phyloP scores from a whole-genome alignment of 305 asterid species.

The Striga hermonthica region DNA sequence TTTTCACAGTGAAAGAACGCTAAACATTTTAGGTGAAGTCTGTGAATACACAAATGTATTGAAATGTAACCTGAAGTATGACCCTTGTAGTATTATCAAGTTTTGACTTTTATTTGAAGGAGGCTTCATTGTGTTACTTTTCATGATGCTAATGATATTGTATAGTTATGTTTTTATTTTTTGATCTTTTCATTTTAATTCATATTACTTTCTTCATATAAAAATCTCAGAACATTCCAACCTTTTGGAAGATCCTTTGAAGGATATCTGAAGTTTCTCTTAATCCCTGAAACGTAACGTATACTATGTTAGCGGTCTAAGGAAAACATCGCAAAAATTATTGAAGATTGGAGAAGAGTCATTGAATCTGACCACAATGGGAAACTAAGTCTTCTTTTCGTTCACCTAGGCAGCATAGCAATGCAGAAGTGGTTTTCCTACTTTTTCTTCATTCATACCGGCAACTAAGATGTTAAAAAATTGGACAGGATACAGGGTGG shows the following conservation, averaged over 20 bases:
- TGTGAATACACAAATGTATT: slow-evolving; percentile 1
- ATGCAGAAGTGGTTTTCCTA: neutral
- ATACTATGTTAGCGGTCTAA: neutral
- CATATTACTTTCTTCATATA: neutral
- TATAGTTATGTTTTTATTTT: neutral
- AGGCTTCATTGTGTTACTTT: neutral
- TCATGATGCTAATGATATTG: neutral
- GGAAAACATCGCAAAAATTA: neutral
- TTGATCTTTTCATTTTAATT: too few species aligned
- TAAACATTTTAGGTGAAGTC: neutral
- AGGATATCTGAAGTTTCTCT: neutral
- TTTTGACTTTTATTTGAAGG: neutral
- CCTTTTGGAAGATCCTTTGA: neutral
- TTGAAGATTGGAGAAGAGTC: slow-evolving; percentile 4
- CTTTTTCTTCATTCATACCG: too few species aligned
- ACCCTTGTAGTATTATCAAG: neutral
- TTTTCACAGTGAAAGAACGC: neutral
- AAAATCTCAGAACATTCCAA: neutral
- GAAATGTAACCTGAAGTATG: too few species aligned
- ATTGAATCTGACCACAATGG: neutral
- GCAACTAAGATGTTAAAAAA: too few species aligned
- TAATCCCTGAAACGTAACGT: neutral
- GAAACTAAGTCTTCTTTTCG: neutral
- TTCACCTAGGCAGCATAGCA: neutral
- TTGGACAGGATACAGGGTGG: neutral